Conservation (phyloP, 805 yeast species). For the Teunomyces kruisii region DNA sequence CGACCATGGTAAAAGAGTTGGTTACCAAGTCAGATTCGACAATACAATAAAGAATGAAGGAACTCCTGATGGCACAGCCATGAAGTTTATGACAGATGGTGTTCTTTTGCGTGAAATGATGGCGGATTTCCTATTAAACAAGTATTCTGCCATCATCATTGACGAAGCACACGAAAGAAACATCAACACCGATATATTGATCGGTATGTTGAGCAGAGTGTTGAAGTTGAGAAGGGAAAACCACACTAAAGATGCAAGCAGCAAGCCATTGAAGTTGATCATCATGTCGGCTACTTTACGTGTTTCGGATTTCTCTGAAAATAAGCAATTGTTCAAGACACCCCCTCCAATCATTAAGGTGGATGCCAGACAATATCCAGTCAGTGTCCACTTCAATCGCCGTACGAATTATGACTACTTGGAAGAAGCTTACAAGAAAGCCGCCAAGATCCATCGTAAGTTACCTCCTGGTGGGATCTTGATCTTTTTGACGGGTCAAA, state of each 20-base stretch:
- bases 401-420: conserved; percentile 75
- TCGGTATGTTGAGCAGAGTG: conserved; percentile 91
- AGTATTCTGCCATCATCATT: conserved; percentile 82
- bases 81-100: conserved; percentile 94
- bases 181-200: conserved; percentile 90
- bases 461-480: conserved; percentile 94
- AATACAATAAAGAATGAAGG: conserved; percentile 56
- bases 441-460: conserved; percentile 80
- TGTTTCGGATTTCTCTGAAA: conserved; percentile 90
- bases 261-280: conserved; percentile 71
- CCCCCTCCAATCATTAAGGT: conserved; percentile 90
- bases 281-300: conserved; percentile 97
- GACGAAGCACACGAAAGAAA: conserved; percentile 99
- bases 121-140: conserved; percentile 75
- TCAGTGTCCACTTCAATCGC: conserved; percentile 83
- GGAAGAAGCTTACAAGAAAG: conserved; percentile 82
- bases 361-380: conserved; percentile 93
- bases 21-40: conserved; percentile 82
- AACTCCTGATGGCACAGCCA: conserved; percentile 50
- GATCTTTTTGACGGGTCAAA: conserved; percentile 90
- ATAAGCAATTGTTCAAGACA: conserved; percentile 57
- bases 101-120: conserved; percentile 90
- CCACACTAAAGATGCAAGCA: conserved; percentile 44
- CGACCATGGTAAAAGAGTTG: conserved; percentile 65
- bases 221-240: conserved; percentile 65